phyloP scores from a whole-genome alignment of 257 asterid genomes.

The Plantago elongata region DNA sequence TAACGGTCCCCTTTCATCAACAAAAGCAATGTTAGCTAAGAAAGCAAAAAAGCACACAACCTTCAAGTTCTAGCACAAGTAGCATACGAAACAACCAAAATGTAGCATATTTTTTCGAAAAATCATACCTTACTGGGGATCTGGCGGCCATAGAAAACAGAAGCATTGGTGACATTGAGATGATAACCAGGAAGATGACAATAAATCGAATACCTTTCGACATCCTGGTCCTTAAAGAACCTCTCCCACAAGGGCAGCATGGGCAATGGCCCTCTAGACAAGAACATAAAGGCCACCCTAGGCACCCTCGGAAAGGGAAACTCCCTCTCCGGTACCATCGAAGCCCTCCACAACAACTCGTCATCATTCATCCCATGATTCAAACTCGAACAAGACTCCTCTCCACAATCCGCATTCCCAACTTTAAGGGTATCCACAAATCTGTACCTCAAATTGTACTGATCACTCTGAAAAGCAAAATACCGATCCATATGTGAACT shows the following conservation, averaged over 20 bases:
- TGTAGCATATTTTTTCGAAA: constrained; percentile 15
- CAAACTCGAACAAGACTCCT: constrained; percentile 51
- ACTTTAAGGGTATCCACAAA: constrained; percentile 28
- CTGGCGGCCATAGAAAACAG: constrained; percentile 72
- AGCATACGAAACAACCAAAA: constrained; percentile 13
- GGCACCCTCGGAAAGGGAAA: constrained; percentile 76
- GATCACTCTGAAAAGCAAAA: constrained; percentile 42
- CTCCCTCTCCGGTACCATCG: constrained; percentile 73
- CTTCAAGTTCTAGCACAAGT: neutral
- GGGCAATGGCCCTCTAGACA: constrained; percentile 88
- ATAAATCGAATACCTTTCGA: constrained; percentile 58
- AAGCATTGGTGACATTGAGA: constrained; percentile 54
- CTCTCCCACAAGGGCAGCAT: constrained; percentile 89
- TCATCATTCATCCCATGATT: constrained; percentile 68
- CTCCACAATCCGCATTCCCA: constrained; percentile 32
- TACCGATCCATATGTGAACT: constrained; percentile 75
- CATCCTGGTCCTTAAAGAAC: constrained; percentile 68
- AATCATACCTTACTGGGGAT: constrained; percentile 79
- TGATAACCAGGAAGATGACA: constrained; percentile 67
- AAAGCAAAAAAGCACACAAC: too few relatives aligned
- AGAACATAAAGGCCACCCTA: constrained; percentile 85
- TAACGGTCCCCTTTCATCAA: neutral
- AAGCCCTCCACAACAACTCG: constrained; percentile 94
- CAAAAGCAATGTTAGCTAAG: neutral
- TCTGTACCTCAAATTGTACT: constrained; percentile 28